Conservation (phyloP, 2,329 filamentous ascomycete genomes). For the Gaeumannomyces sp. region DNA sequence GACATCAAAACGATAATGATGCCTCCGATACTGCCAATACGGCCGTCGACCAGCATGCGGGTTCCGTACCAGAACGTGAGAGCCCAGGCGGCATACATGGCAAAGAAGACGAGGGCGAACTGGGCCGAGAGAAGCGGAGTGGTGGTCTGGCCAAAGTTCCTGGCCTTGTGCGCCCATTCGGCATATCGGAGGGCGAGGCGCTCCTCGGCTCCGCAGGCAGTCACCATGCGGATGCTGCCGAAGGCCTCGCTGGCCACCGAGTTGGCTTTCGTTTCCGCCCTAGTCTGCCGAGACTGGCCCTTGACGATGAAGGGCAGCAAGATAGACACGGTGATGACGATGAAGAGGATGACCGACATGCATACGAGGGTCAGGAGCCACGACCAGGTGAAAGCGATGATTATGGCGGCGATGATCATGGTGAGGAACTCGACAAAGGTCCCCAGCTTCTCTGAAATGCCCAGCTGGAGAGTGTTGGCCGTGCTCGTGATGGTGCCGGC, state of each 20-base stretch:
- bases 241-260: slow-evolving; percentile 57
- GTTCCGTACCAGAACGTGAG: slow-evolving; percentile 59
- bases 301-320: slow-evolving; percentile 52
- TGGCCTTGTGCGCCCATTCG: slow-evolving; percentile 48
- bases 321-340: slow-evolving; percentile 39
- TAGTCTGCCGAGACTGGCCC: slow-evolving; percentile 37
- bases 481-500: slow-evolving; percentile 58
- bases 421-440: slow-evolving; percentile 50
- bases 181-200: slow-evolving; percentile 48
- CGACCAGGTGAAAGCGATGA: slow-evolving; percentile 50
- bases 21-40: slow-evolving; percentile 42
- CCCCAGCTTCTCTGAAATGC: slow-evolving; percentile 58
- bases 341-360: slow-evolving; percentile 49
- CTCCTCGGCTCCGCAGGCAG: slow-evolving; percentile 55
- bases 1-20: slow-evolving; percentile 53
- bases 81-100: slow-evolving; percentile 45
- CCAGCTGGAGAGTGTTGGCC: slow-evolving; percentile 57
- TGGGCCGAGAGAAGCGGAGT: slow-evolving; percentile 47
- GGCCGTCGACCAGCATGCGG: slow-evolving; percentile 40
- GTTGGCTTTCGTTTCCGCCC: slow-evolving; percentile 50
- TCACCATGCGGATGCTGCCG: slow-evolving; percentile 53
- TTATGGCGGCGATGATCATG: slow-evolving; percentile 44
- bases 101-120: slow-evolving; percentile 50
- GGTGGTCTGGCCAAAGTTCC: slow-evolving; percentile 39
- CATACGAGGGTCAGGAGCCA: slow-evolving; percentile 57